Evolutionary conservation across 495 filamentous ascomycete genomes (phyloP).

Genomic region (Aspergillus biplanus): DNA sequence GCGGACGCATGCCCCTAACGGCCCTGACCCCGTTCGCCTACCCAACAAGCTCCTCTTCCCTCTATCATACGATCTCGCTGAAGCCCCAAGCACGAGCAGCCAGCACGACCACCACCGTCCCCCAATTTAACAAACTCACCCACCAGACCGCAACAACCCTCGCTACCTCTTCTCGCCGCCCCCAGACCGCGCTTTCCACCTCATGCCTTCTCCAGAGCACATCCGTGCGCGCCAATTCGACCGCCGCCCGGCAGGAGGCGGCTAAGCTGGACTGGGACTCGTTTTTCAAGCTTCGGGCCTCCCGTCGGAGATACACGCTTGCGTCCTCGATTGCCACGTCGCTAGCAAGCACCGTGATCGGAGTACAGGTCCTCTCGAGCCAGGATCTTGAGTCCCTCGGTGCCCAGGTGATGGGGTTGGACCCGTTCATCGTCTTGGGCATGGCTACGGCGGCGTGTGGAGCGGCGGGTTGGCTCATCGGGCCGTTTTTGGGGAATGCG

Average conservation of each 20-base stretch:
- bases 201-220: slow-evolving; percentile 36
- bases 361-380: slow-evolving; percentile 64
- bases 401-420: slow-evolving; percentile 71
- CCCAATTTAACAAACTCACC: slow-evolving; percentile 8
- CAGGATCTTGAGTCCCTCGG: slow-evolving; percentile 70
- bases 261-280: slow-evolving; percentile 81
- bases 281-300: slow-evolving; percentile 88
- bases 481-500: slow-evolving; percentile 76
- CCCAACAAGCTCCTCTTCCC: slow-evolving; percentile 20
- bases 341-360: slow-evolving; percentile 57
- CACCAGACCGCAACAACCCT: slow-evolving; percentile 13
- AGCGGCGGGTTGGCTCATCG: slow-evolving; percentile 81
- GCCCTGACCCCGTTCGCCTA: slow-evolving; percentile 28
- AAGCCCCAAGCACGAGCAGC: slow-evolving; percentile 21
- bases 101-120: slow-evolving; percentile 21
- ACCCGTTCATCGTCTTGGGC: slow-evolving; percentile 84
- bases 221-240: slow-evolving; percentile 42
- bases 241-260: slow-evolving; percentile 35
- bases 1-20: slow-evolving; percentile 31
- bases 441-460: slow-evolving; percentile 72
- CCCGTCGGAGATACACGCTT: slow-evolving; percentile 80
- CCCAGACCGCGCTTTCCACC: slow-evolving; percentile 25
- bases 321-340: slow-evolving; percentile 70
- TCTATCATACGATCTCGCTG: slow-evolving; percentile 27
- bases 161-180: slow-evolving; percentile 24